phyloP scores from a whole-genome alignment of 331 rosid species.

The Malus hybrid region DNA sequence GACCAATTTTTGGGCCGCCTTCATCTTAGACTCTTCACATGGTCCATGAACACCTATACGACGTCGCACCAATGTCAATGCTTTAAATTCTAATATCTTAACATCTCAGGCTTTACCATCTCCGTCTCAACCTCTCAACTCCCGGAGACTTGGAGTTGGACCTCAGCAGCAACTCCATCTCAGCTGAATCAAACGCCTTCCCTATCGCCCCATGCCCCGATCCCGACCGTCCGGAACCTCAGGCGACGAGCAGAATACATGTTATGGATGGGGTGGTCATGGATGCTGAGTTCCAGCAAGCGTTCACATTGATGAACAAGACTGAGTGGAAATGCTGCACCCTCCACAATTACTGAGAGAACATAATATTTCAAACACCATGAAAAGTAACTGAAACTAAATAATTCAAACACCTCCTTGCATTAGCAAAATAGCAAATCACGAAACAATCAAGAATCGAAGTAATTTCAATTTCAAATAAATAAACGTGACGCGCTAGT shows the following conservation, averaged over 20 bases:
- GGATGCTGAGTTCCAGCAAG: slow-evolving; percentile 75
- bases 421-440: too few relatives aligned
- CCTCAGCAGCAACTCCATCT: neutral
- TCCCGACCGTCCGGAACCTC: neutral
- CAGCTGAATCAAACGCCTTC: neutral
- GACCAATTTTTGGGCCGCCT: neutral
- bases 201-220: neutral
- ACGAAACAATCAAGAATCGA: too few relatives aligned
- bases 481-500: too few relatives aligned
- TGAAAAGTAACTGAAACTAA: too few relatives aligned
- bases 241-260: slow-evolving; percentile 42
- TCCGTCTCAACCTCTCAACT: neutral
- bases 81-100: neutral
- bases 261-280: slow-evolving; percentile 72
- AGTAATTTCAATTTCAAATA: too few relatives aligned
- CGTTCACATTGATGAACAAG: slow-evolving; percentile 39
- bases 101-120: neutral
- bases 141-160: neutral
- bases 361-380: too few relatives aligned
- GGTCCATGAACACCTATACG: neutral
- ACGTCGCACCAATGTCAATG: neutral
- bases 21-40: neutral
- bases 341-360: too few relatives aligned
- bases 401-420: too few relatives aligned
- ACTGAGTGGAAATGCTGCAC: slow-evolving; percentile 1